phyloP scores from a whole-genome alignment of 805 yeast species.

The Yarrowia hollandica region DNA sequence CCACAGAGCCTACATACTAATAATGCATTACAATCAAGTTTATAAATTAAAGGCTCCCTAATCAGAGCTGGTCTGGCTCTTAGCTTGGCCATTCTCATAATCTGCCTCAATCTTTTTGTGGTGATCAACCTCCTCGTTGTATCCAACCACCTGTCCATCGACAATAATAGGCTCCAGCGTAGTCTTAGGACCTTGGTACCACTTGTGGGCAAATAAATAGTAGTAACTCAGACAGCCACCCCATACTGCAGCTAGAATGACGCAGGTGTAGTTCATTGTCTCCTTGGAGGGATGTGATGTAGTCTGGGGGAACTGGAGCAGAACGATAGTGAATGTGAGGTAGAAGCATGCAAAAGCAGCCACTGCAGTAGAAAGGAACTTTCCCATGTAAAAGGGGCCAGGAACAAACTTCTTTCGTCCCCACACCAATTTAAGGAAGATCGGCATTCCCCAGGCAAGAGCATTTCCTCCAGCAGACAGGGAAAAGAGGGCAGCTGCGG shows the following conservation, averaged over 20 bases:
- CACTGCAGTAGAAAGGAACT: conserved; percentile 46
- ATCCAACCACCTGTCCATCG: conserved; percentile 18
- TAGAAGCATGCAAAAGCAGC: conserved; percentile 52
- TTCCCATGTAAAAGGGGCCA: conserved; percentile 68
- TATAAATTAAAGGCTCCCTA: background rate
- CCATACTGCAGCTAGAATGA: conserved; percentile 63
- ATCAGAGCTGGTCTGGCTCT: background rate
- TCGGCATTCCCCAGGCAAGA: conserved; percentile 63
- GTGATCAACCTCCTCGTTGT: conserved; percentile 18
- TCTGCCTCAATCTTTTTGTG: conserved; percentile 13
- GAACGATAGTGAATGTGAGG: conserved; percentile 53
- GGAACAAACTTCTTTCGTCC: conserved; percentile 56
- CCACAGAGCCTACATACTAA: background rate
- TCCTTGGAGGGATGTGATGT: conserved; percentile 40
- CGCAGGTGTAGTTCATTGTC: conserved; percentile 70
- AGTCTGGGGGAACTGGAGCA: conserved; percentile 60
- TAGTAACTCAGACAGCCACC: conserved; percentile 54
- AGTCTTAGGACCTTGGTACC: conserved; percentile 56
- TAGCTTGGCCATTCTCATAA: background rate
- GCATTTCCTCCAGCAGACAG: conserved; percentile 62
- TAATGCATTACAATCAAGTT: background rate
- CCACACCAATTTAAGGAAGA: conserved; percentile 51
- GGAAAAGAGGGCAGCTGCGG: conserved; percentile 66
- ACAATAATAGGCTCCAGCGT: conserved; percentile 33
- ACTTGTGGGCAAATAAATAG: conserved; percentile 52